Base-by-base conservation (phyloP, 352 stramenopile species). In the Globisporangium radiosum region DNA sequence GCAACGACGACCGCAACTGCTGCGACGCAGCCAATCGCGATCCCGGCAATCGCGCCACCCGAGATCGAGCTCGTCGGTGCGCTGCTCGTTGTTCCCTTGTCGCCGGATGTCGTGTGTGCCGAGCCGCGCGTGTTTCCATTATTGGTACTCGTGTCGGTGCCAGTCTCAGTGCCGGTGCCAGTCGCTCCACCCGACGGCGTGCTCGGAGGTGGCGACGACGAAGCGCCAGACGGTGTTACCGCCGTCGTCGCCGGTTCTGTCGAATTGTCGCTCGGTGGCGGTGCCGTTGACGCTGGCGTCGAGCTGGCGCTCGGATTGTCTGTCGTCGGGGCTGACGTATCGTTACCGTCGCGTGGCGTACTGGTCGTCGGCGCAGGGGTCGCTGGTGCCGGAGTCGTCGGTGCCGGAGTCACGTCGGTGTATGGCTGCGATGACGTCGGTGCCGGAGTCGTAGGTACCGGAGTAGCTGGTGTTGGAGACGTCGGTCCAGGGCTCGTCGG, bases 1-100 rank as follows among this genome's bases (percentile, higher is more conserved):
- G 48, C 57, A 7, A 42, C 57, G 49, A 62, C 40, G 25, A 52
- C 10, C 43, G 57, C 57, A 9, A 63, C 7, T n/a, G 50, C 15
- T 19, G 50, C 50, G 40, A 42, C n/a, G 17, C 57, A 63, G 6
- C 57, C 50, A 11, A 57, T 42, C 13, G 42, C 57, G 7, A 62
- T 62, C 1, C 57, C 57, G 0, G 57, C 49, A 33, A 57, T 42
- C n/a, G 49, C 49, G 7, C 57, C 57, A 33, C 49, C 40, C 25
- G 57, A 52, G 49, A 62, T 14, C 5, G 4, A 9, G 7, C 7
- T 44, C 7, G 7, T 45, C 5, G 56, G 56, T 15, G 38, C 47
- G 6, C 8, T 45, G 15, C 49, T 25, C 17, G 40, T 62, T 14
- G 49, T 52, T 37, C 19, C 11, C 50, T 62, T 62, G 0, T 52